Conservation (phyloP, 805 yeast genomes). For the Candida ulmi region DNA sequence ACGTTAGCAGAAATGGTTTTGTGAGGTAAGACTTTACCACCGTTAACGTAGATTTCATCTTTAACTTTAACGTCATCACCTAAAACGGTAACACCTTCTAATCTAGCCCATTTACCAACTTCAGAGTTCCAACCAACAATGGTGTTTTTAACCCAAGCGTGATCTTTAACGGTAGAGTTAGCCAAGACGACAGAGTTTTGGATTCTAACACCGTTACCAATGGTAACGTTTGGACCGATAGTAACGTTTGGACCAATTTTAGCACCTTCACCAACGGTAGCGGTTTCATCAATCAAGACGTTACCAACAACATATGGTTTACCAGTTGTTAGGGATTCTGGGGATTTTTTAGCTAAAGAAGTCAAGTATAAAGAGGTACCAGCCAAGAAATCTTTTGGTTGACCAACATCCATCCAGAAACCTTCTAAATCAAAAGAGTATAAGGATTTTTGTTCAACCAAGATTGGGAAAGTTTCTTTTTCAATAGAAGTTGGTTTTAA, state of each 20-base stretch:
- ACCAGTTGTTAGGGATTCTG: constrained; percentile 55
- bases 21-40: constrained; percentile 99
- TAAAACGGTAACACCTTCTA: constrained; percentile 94
- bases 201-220: constrained; percentile 98
- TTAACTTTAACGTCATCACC: constrained; percentile 99
- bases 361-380: constrained; percentile 92
- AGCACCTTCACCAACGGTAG: constrained; percentile 86
- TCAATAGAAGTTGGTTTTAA: constrained; percentile 98
- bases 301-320: constrained; percentile 80
- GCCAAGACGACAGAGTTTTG: constrained; percentile 90
- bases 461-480: constrained; percentile 97
- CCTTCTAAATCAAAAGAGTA: constrained; percentile 98
- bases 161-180: constrained; percentile 90
- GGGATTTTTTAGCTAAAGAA: constrained; percentile 75
- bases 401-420: constrained; percentile 99
- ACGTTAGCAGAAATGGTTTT: constrained; percentile 93
- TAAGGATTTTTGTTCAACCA: constrained; percentile 82
- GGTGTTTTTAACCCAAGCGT: constrained; percentile 96
- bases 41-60: constrained; percentile 98
- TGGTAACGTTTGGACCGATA: constrained; percentile 91
- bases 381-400: constrained; percentile 97
- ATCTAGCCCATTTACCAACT: constrained; percentile 98
- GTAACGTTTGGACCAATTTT: constrained; percentile 98
- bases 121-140: constrained; percentile 99
- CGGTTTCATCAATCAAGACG: constrained; percentile 91